Percentiles rank a stretch among this genome's conserved stretches.
phyloP scores from a whole-genome alignment of 1,139 yeast species.

The Yamadazyma dushanensis region DNA sequence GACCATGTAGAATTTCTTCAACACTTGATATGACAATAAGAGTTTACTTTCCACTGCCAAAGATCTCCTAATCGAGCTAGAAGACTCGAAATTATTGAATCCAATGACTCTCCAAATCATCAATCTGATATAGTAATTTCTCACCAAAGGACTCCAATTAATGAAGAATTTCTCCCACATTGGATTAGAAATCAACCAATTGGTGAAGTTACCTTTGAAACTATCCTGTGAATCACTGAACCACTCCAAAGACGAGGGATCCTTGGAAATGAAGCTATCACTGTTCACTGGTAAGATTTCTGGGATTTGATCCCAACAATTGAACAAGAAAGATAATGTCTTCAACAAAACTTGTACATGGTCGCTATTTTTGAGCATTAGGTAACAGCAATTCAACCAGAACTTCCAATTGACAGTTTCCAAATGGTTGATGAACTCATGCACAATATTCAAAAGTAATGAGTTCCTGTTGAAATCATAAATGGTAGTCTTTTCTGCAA shows the following conservation, averaged over 20 bases:
- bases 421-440: constrained; percentile 46
- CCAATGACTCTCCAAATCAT: constrained; percentile 69
- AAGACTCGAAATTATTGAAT: constrained; percentile 41
- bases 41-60: constrained; percentile 30
- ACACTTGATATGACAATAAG: constrained; percentile 20
- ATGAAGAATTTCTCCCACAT: constrained; percentile 60
- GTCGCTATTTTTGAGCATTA: constrained; percentile 58
- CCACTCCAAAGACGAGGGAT: constrained; percentile 26
- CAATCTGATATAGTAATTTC: constrained; percentile 67
- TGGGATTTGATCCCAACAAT: constrained; percentile 77
- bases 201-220: constrained; percentile 38
- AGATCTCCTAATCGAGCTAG: constrained; percentile 33
- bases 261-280: not conserved
- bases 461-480: constrained; percentile 48
- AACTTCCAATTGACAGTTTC: constrained; percentile 65
- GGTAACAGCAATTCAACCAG: constrained; percentile 64
- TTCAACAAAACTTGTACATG: constrained; percentile 64
- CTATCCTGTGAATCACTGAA: constrained; percentile 34
- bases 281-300: constrained; percentile 10
- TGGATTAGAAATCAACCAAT: constrained; percentile 52
- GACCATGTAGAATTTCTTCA: constrained; percentile 19
- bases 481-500: constrained; percentile 44
- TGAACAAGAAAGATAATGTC: constrained; percentile 65
- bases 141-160: constrained; percentile 79
- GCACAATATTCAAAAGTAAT: constrained; percentile 42